A percentile compares a stretch with the other conserved stretches of the same genome.
Evolutionary conservation across 2,329 filamentous ascomycete species (phyloP).

Genomic region (Microcyclospora pomicola): DNA sequence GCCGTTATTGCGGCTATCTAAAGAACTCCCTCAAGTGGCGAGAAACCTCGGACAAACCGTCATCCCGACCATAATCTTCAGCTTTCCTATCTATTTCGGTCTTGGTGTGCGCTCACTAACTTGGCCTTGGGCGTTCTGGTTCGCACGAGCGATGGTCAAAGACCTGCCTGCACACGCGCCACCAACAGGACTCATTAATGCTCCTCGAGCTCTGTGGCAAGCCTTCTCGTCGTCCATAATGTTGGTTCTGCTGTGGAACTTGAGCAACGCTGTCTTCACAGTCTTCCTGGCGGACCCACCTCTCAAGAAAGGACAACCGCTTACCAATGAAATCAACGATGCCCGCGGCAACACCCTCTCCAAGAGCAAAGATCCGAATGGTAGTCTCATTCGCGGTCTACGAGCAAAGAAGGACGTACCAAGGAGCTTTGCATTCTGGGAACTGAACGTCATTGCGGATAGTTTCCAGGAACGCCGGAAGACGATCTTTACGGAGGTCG

Average conservation of each 20-base stretch:
- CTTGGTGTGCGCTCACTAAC: constrained; percentile 38
- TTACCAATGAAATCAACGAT: constrained; percentile 65
- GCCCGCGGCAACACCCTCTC: constrained; percentile 13
- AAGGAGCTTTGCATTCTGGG: constrained; percentile 82
- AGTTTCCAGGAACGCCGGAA: constrained; percentile 62
- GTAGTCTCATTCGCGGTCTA: constrained; percentile 70
- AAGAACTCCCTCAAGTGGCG: constrained; percentile 5
- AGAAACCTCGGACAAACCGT: constrained; percentile 9
- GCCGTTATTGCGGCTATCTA: constrained; percentile 3
- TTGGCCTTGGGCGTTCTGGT: neutral
- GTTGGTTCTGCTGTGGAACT: constrained; percentile 60
- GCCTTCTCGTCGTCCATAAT: constrained; percentile 46
- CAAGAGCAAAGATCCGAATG: constrained; percentile 56
- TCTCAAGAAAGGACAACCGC: constrained; percentile 67
- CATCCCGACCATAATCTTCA: constrained; percentile 8
- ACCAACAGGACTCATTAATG: constrained; percentile 38
- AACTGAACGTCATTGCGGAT: constrained; percentile 66
- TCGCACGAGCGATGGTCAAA: constrained; percentile 39
- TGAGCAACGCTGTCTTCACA: constrained; percentile 64
- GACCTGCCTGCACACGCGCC: constrained; percentile 57
- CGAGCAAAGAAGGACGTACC: constrained; percentile 70
- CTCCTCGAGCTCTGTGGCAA: constrained; percentile 10
- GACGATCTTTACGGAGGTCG: constrained; percentile 75
- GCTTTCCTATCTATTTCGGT: constrained; percentile 43
- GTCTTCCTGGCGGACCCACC: constrained; percentile 69